phyloP scores from a whole-genome alignment of 495 filamentous ascomycete genomes.

The Tuber melanosporum region DNA sequence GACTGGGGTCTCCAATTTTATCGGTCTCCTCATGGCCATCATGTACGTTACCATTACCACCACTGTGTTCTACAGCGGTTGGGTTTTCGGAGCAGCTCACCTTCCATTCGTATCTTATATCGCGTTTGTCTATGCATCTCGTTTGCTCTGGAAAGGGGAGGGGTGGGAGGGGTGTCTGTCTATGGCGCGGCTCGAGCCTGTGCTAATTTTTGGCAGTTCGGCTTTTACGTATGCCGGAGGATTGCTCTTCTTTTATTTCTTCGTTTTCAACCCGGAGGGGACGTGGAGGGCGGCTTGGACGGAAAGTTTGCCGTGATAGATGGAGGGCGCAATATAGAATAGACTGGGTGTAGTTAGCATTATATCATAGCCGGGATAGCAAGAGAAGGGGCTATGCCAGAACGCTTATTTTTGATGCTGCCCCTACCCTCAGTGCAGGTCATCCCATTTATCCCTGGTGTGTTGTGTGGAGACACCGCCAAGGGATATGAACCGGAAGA shows the following conservation, averaged over 20 bases:
- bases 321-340: not conserved
- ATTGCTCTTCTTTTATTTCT: not conserved
- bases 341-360: not conserved
- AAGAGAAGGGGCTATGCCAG: not conserved
- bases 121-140: not conserved
- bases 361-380: not conserved
- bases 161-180: not conserved
- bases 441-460: not conserved
- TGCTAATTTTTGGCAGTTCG: not conserved
- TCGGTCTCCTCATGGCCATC: not conserved
- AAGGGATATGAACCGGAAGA: not conserved
- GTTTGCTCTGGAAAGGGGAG: not conserved
- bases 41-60: not conserved
- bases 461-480: not conserved
- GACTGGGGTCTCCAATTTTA: not conserved
- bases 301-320: not conserved
- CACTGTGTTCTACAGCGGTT: not conserved
- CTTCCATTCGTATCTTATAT: not conserved
- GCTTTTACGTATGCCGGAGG: not conserved
- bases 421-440: not conserved
- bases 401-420: not conserved
- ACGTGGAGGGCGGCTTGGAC: conserved; percentile 4
- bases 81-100: not conserved
- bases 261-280: not conserved
- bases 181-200: not conserved